These are phyloP conservation scores for Nelumbo lutea DNA, from an alignment of 164 flowering plant species.

Conservation along the genomic window DNA sequence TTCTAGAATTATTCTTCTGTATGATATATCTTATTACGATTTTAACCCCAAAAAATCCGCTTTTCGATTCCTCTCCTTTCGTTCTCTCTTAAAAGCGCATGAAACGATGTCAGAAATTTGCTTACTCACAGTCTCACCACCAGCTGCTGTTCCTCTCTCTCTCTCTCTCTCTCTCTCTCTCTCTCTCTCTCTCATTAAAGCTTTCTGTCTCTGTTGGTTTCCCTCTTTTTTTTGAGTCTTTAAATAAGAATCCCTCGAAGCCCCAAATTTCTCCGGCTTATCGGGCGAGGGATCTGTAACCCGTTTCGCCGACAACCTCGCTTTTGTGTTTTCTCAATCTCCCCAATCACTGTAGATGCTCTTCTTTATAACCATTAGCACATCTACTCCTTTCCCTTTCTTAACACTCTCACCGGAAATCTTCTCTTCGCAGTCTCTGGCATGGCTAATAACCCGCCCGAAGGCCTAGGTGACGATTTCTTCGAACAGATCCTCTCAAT, in stretches of 20 bases:
- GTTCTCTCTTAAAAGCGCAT: conserved; percentile 6
- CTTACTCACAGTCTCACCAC: not conserved
- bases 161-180: not conserved
- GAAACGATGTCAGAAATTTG: conserved; percentile 5
- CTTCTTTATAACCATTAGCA: conserved; percentile 9
- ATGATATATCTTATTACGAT: not conserved
- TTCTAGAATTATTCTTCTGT: not conserved
- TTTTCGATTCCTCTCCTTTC: conserved; percentile 1
- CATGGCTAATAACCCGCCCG: conserved; percentile 66
- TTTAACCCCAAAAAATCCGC: not conserved
- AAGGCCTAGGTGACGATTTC: conserved; percentile 66
- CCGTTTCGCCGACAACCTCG: conserved; percentile 17
- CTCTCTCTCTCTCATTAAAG: not conserved
- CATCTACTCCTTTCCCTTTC: not conserved
- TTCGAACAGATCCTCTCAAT: conserved; percentile 73
- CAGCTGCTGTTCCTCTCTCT: not conserved
- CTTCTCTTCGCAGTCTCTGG: not conserved
- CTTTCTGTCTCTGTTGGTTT: no score
- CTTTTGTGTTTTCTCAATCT: conserved; percentile 6
- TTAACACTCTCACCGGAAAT: not conserved
- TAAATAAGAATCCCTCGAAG: not conserved
- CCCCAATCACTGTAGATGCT: conserved; percentile 15
- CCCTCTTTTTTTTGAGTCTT: not conserved
- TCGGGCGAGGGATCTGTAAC: conserved; percentile 18
- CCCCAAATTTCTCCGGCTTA: conserved; percentile 8